Conservation (phyloP, 2,329 filamentous ascomycete species). For the Penicillium decumbens region DNA sequence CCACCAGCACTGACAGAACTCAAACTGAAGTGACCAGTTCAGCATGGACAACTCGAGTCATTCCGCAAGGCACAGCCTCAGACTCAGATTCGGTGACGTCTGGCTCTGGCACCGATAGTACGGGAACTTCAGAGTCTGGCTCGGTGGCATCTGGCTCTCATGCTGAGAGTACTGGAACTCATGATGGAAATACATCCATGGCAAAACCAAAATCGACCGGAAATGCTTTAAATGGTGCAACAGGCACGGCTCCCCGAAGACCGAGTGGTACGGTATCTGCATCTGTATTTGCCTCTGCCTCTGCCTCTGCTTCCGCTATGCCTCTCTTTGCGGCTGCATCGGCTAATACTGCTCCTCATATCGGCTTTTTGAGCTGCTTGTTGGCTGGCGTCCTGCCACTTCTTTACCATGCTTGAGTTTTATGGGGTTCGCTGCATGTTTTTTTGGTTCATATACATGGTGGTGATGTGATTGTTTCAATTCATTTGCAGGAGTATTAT, state of each 20-base stretch:
- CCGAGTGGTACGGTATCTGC: neutral
- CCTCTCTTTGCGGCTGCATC: neutral
- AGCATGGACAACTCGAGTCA: neutral
- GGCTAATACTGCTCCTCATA: neutral
- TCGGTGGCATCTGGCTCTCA: neutral
- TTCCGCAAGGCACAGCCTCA: neutral
- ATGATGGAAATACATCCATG: neutral
- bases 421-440: neutral
- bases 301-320: neutral
- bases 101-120: neutral
- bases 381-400: slow-evolving; percentile 3
- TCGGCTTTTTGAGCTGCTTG: slow-evolving; percentile 3
- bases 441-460: neutral
- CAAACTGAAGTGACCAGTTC: neutral
- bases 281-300: neutral
- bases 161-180: neutral
- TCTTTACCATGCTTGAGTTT: neutral
- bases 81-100: neutral
- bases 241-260: neutral
- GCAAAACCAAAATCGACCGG: neutral
- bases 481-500: neutral
- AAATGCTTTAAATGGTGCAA: neutral
- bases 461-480: neutral
- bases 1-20: neutral
- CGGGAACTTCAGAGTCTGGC: neutral